Evolutionary conservation across 805 yeast species (phyloP).

Genomic region (Nakazawaea anatomiae): DNA sequence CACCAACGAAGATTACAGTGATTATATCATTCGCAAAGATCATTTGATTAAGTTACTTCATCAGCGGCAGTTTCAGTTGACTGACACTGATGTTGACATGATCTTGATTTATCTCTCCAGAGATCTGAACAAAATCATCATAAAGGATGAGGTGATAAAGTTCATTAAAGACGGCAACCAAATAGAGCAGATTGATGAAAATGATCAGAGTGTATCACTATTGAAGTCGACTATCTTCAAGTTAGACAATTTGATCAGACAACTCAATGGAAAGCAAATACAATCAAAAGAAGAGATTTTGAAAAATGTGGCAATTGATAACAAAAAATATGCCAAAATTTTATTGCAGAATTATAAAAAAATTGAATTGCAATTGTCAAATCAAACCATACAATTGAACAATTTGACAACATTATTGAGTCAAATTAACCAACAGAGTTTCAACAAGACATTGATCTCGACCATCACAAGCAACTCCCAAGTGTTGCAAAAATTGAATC

Average conservation of each 20-base stretch:
- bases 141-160: constrained; percentile 1
- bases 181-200: not conserved
- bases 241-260: not conserved
- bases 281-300: not conserved
- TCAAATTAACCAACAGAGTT: constrained; percentile 9
- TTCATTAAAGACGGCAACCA: not conserved
- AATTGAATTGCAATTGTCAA: not conserved
- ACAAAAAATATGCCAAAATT: not conserved
- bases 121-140: constrained; percentile 1
- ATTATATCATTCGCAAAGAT: constrained; percentile 1
- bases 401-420: constrained; percentile 3
- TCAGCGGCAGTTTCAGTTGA: not conserved
- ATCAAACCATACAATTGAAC: constrained; percentile 2
- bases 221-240: constrained; percentile 1
- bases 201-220: not conserved
- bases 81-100: constrained; percentile 1
- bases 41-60: not conserved
- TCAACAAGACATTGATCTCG: constrained; percentile 1
- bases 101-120: constrained; percentile 2
- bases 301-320: not conserved
- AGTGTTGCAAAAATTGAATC: constrained; percentile 4
- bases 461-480: constrained; percentile 3
- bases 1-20: constrained; percentile 3
- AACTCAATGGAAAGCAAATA: not conserved
- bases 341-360: constrained; percentile 3